A percentile compares a stretch with the other conserved stretches of the same genome.
Conservation (phyloP, 2,329 filamentous ascomycete genomes). For the Phoma sp. region DNA sequence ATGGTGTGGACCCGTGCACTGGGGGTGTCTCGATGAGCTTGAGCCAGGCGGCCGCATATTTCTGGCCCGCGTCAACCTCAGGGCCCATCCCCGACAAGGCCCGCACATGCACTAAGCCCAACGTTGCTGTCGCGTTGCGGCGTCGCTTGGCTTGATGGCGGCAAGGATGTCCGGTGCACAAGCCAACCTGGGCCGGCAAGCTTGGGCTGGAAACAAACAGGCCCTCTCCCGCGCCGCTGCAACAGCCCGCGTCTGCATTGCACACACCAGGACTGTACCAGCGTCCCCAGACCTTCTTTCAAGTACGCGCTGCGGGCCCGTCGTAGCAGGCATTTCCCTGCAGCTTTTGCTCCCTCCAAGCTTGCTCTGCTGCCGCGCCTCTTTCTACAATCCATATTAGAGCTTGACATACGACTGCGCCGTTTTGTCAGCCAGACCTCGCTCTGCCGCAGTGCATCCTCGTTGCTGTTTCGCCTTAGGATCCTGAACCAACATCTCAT, state of each 20-base stretch:
- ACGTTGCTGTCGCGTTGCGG: constrained; percentile 34
- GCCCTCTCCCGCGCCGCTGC: constrained; percentile 41
- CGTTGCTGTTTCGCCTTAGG: constrained; percentile 44
- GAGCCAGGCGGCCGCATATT: constrained; percentile 38
- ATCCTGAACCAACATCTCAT: constrained; percentile 43
- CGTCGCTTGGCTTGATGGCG: constrained; percentile 39
- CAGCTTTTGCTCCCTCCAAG: constrained; percentile 33
- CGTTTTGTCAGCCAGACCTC: constrained; percentile 40
- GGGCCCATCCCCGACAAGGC: constrained; percentile 41
- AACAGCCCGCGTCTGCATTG: constrained; percentile 43
- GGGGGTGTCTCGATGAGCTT: constrained; percentile 24
- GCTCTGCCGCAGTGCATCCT: constrained; percentile 32
- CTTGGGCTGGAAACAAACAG: constrained; percentile 43
- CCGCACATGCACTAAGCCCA: constrained; percentile 41
- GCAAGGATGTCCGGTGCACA: constrained; percentile 36
- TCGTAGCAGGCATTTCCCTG: constrained; percentile 43
- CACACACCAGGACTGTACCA: constrained; percentile 44
- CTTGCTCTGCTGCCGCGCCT: constrained; percentile 32
- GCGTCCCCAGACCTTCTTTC: constrained; percentile 41
- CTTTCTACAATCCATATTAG: constrained; percentile 26
- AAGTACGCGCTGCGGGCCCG: constrained; percentile 47
- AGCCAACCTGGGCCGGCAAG: constrained; percentile 33
- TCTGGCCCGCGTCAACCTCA: constrained; percentile 37
- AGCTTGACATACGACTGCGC: constrained; percentile 33
- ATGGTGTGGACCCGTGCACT: constrained; percentile 34